Evolutionary conservation across 441 rosid genomes (phyloP), one percentile per base, ranked within the genome.

Genomic region (Flueggea neowawraea): DNA sequence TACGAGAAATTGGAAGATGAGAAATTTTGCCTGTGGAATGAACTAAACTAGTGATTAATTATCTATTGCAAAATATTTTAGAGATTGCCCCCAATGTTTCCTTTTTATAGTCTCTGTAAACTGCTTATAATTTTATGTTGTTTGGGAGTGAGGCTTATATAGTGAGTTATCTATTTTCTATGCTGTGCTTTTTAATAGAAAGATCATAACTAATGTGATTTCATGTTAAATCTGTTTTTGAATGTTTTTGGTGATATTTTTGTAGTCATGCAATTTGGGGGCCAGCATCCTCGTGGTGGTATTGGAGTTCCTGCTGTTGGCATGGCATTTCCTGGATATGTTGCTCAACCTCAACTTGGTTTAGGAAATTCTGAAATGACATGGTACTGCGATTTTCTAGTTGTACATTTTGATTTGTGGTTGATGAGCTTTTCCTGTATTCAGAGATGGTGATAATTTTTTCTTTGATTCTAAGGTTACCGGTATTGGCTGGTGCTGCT

Each of bases 271-370:
- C 96, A 89, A 75, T 87, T 95, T 67, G 84, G 92, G 48, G 88
- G 87, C 41, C 99, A 95, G 92, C 99, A 89, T 62, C 91, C 96
- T 69, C 80, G 95, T 68, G 84, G 95, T 68, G 84, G 95, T 45
- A 64, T 87, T 15, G 89, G 96, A 54, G 95, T 94, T 71, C 97
- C 99, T 10, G 78, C 97, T 28, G 88, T 88, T 57, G 99, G 99
- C 80, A 88, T 95, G 97, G 99, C 99, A 52, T 87, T 84, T 74
- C 99, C 99, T 55, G 99, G 99, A 81, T 95, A 95, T 74, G 97
- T 89, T 74, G 80, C 84, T 67, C 91, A 84, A 66, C 88, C 91
- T 14, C 96, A 94, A 72, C 89, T 69, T 81, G 99, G 97, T 66
- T 48, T 82, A 52, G 91, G 95, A 66, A 95, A 82, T 76, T 89